Conservation (phyloP, 192 early-diverging fungal genomes). For the Umbelopsis sp. region DNA sequence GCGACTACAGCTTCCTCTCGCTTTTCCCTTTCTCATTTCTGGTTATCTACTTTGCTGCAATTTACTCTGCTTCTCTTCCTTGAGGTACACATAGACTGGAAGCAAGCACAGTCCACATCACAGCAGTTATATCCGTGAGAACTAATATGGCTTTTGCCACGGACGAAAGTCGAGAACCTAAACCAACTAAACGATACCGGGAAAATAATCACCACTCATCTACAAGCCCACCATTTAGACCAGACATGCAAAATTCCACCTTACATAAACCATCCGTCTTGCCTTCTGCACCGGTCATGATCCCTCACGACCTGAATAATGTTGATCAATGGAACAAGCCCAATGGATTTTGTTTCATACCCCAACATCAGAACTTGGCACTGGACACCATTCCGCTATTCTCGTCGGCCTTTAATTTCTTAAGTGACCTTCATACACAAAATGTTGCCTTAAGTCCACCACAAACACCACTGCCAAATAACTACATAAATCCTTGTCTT, state of each 20-base stretch:
- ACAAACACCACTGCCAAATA: slow-evolving; percentile 1
- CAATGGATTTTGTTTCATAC: slow-evolving; percentile 15
- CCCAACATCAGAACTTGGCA: neutral
- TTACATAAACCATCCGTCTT: neutral
- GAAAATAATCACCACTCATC: neutral
- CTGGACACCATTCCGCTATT: slow-evolving; percentile 10
- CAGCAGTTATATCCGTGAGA: slow-evolving; percentile 8
- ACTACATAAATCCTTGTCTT: neutral
- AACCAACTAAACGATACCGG: neutral
- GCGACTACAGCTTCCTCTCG: no score
- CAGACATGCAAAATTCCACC: neutral
- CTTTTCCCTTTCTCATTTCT: no score
- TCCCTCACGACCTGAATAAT: neutral
- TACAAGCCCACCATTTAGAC: neutral
- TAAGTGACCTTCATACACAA: slow-evolving; percentile 1
- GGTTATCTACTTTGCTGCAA: no score
- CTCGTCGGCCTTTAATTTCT: slow-evolving; percentile 10
- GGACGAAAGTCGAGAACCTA: slow-evolving; percentile 13
- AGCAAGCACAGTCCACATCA: neutral
- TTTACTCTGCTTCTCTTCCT: neutral
- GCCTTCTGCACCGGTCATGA: neutral
- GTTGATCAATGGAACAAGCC: slow-evolving; percentile 14
- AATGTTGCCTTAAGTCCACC: slow-evolving; percentile 4
- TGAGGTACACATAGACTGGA: neutral
- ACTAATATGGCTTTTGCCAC: slow-evolving; percentile 20